phyloP scores from a whole-genome alignment of 176 grass and related monocot genomes.

The Bolboschoenus planiculmis region DNA sequence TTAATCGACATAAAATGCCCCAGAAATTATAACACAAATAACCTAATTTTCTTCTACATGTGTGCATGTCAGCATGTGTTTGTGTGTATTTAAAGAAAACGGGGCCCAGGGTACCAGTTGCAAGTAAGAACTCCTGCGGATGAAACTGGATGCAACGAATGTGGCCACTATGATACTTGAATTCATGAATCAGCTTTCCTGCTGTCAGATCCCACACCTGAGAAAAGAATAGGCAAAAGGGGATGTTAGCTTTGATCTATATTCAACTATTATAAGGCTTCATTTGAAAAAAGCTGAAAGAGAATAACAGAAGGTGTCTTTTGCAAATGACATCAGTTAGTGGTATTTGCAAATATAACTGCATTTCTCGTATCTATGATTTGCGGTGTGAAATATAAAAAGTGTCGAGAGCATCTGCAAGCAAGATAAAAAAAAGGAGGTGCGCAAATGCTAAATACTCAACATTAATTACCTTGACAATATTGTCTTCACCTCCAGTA shows the following conservation, averaged over 20 bases:
- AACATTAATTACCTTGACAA: slow-evolving; percentile 49
- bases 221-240: not conserved
- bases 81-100: slow-evolving; percentile 1
- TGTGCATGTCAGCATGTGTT: not conserved
- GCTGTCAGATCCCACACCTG: slow-evolving; percentile 93
- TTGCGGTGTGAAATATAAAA: not conserved
- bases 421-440: not conserved
- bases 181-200: slow-evolving; percentile 95
- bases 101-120: slow-evolving; percentile 46
- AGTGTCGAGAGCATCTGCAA: not conserved
- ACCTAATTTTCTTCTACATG: not conserved
- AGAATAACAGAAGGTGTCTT: not conserved
- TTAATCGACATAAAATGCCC: not conserved
- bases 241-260: not conserved
- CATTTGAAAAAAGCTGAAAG: not conserved
- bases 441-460: not conserved
- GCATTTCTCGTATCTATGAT: not conserved
- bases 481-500: slow-evolving; percentile 87
- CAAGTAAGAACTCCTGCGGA: slow-evolving; percentile 93
- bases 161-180: slow-evolving; percentile 77
- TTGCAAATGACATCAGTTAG: not conserved
- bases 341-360: not conserved
- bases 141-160: slow-evolving; percentile 84
- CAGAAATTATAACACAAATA: slow-evolving; percentile 3
- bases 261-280: slow-evolving; percentile 7